phyloP scores from a whole-genome alignment of 1,284 basidiomycete species.

The Malassezia globosa region DNA sequence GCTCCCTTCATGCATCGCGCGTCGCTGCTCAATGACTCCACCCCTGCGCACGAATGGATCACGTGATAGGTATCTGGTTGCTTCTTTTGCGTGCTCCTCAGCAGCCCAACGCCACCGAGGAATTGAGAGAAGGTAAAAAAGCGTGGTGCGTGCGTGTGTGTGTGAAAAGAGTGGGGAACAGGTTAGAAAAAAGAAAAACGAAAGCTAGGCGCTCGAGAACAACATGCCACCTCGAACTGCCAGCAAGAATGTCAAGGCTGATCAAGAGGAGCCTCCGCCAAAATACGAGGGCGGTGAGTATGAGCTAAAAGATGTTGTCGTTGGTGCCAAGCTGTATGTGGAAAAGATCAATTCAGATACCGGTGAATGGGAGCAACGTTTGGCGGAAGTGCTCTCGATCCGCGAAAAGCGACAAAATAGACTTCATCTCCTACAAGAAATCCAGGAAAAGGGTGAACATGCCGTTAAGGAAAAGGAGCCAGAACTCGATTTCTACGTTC shows the following conservation, averaged over 20 bases:
- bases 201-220: too few relatives aligned
- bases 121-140: too few relatives aligned
- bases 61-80: too few relatives aligned
- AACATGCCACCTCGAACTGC: conserved; percentile 30
- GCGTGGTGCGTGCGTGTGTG: too few relatives aligned
- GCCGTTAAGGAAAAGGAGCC: conserved; percentile 49
- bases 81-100: too few relatives aligned
- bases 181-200: too few relatives aligned
- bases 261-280: conserved; percentile 6
- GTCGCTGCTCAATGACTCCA: too few relatives aligned
- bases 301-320: conserved; percentile 27
- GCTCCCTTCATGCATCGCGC: too few relatives aligned
- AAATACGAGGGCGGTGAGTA: conserved; percentile 36
- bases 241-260: neutral
- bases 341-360: conserved; percentile 37
- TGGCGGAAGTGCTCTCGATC: conserved; percentile 43
- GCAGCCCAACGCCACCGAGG: too few relatives aligned
- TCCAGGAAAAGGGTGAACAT: conserved; percentile 22
- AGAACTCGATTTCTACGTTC: conserved; percentile 51
- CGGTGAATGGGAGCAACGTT: conserved; percentile 39
- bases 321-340: conserved; percentile 41
- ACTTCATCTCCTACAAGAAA: conserved; percentile 22
- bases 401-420: conserved; percentile 37
- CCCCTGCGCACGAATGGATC: too few relatives aligned
- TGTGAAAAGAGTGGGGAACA: too few relatives aligned